Evolutionary conservation across 192 early-diverging fungal species (phyloP).

Genomic region (Phycomyces blakesleeanus): DNA sequence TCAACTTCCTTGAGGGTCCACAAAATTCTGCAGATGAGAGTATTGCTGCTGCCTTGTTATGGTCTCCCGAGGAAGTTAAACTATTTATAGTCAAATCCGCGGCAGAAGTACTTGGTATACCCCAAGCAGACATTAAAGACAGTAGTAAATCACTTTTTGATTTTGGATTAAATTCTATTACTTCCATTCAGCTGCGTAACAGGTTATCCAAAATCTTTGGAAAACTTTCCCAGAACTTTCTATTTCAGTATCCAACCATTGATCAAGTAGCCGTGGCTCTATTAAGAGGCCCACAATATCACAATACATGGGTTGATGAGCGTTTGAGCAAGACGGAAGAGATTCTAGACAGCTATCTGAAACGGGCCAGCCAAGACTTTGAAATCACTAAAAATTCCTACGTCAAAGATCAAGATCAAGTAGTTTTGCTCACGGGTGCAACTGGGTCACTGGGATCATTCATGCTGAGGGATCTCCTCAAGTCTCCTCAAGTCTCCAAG

Average conservation of each 20-base stretch:
- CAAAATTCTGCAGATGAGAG: background rate
- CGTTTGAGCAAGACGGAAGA: slow-evolving; percentile 5
- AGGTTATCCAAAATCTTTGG: slow-evolving; percentile 3
- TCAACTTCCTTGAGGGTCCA: slow-evolving; percentile 26
- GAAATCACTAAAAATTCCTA: background rate
- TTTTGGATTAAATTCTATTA: slow-evolving; percentile 24
- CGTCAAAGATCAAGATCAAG: background rate
- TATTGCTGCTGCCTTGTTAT: background rate
- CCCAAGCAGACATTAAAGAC: background rate
- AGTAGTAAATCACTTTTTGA: slow-evolving; percentile 22
- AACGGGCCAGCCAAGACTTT: slow-evolving; percentile 12
- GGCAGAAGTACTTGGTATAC: slow-evolving; percentile 7
- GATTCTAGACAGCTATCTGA: slow-evolving; percentile 10
- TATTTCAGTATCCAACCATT: slow-evolving; percentile 24
- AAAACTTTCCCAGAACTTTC: slow-evolving; percentile 18
- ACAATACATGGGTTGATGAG: background rate
- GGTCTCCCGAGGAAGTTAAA: background rate
- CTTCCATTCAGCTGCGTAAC: slow-evolving; percentile 21
- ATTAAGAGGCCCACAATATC: too few species aligned
- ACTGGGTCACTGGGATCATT: slow-evolving; percentile 35
- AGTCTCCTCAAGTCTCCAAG: slow-evolving; percentile 13
- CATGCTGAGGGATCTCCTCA: slow-evolving; percentile 17
- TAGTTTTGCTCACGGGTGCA: slow-evolving; percentile 31
- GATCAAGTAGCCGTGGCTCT: background rate
- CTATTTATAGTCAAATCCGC: background rate